These are phyloP conservation scores for Wallacemonas sp. DNA, from an alignment of 208 protist genomes.

Conservation along the genomic window DNA sequence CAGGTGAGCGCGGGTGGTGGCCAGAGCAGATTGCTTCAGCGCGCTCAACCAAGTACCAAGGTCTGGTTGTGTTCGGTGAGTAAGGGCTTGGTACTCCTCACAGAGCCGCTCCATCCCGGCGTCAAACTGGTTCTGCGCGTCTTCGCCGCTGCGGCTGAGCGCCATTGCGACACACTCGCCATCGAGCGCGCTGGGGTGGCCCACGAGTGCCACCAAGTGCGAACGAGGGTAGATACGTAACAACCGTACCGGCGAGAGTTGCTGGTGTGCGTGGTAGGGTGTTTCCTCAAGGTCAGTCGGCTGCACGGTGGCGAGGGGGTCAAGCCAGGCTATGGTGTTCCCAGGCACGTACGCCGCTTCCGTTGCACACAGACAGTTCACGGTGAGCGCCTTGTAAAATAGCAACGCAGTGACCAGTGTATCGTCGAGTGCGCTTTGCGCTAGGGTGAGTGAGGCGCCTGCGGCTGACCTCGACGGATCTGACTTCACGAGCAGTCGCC, in stretches of 20 bases:
- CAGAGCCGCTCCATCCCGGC: background rate
- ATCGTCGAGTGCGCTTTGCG: background rate
- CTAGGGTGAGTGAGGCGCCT: background rate
- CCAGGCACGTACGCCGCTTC: constrained; percentile 23
- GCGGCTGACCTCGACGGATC: background rate
- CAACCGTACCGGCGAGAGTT: background rate
- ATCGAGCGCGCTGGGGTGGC: background rate
- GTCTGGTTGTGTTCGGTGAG: background rate
- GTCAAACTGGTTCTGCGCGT: background rate
- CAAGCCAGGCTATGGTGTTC: background rate
- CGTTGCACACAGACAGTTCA: constrained; percentile 38
- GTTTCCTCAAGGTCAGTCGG: background rate
- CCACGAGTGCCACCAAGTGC: background rate
- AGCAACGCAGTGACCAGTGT: constrained; percentile 29
- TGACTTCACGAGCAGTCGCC: constrained; percentile 15
- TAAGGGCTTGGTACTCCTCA: background rate
- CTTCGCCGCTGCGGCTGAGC: background rate
- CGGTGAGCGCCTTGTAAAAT: constrained; percentile 41
- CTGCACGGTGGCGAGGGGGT: background rate
- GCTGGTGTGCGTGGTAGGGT: background rate
- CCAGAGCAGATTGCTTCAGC: background rate
- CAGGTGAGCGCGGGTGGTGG: background rate
- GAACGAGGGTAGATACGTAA: background rate
- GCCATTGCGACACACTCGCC: background rate
- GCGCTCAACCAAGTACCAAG: background rate